phyloP scores from a whole-genome alignment of 148 eudicot species.

The Fagopyrum tataricum region DNA sequence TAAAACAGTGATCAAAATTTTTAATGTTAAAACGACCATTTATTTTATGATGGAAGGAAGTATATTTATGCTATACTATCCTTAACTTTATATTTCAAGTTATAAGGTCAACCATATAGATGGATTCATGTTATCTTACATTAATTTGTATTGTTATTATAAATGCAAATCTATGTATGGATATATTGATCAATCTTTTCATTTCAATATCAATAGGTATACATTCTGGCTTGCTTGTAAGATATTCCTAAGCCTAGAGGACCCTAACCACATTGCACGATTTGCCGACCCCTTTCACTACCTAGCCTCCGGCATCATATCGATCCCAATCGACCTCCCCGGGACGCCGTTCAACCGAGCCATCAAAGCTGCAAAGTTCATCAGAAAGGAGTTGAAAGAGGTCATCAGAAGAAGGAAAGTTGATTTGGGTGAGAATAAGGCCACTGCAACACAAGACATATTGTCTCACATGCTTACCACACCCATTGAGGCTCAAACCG shows the following conservation, averaged over 20 bases:
- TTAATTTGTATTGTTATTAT: no score
- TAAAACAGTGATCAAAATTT: no score
- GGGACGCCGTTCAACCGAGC: slow-evolving; percentile 27
- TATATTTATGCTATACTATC: no score
- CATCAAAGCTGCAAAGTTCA: slow-evolving; percentile 15
- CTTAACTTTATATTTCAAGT: no score
- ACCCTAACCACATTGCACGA: slow-evolving; percentile 19
- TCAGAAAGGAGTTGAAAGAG: slow-evolving; percentile 18
- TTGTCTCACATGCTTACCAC: slow-evolving; percentile 25
- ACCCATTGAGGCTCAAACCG: slow-evolving; percentile 4
- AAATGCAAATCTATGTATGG: no score
- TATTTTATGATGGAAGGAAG: no score
- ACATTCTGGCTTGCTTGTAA: slow-evolving; percentile 36
- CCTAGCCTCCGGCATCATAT: slow-evolving; percentile 19
- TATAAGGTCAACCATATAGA: no score
- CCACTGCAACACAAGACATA: slow-evolving; percentile 21
- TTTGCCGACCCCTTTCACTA: slow-evolving; percentile 19
- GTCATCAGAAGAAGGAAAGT: slow-evolving; percentile 26
- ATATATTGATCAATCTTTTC: no score
- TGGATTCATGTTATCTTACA: no score
- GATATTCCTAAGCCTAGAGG: slow-evolving; percentile 26
- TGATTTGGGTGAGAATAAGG: slow-evolving; percentile 20
- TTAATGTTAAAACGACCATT: no score
- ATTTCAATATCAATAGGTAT: not conserved
- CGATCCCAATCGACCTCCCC: slow-evolving; percentile 26